Conservation (phyloP, 306 rosid genomes). For the Inga oerstediana region DNA sequence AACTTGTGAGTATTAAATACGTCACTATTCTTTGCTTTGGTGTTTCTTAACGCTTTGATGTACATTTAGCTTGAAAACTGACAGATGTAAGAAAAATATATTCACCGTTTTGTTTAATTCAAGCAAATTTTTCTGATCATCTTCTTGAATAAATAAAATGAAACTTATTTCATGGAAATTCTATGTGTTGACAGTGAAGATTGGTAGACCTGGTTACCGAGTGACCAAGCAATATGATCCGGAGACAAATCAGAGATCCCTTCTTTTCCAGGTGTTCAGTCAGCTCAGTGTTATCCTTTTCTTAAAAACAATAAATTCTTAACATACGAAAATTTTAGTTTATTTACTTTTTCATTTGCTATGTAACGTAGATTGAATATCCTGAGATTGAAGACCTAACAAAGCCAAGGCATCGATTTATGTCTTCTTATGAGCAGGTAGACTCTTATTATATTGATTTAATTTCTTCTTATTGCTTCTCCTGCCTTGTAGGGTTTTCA, state of each 20-base stretch:
- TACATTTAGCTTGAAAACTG: background rate
- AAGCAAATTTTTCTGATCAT: background rate
- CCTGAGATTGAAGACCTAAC: slow-evolving; percentile 94
- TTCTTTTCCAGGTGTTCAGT: slow-evolving; percentile 76
- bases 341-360: background rate
- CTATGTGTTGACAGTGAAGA: slow-evolving; percentile 66
- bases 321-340: background rate
- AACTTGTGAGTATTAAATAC: background rate
- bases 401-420: slow-evolving; percentile 92
- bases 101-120: background rate
- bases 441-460: slow-evolving; percentile 13
- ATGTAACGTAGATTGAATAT: slow-evolving; percentile 75
- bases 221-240: slow-evolving; percentile 92
- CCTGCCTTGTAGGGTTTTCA: background rate
- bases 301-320: background rate
- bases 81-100: background rate
- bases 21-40: background rate
- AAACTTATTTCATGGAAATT: background rate
- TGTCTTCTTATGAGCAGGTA: slow-evolving; percentile 99
- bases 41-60: background rate
- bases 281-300: background rate
- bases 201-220: slow-evolving; percentile 94
- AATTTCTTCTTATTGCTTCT: background rate
- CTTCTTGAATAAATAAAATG: background rate
- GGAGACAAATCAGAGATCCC: slow-evolving; percentile 94